Conservation (phyloP, 1,284 basidiomycete species). For the Phylloporus sp. region DNA sequence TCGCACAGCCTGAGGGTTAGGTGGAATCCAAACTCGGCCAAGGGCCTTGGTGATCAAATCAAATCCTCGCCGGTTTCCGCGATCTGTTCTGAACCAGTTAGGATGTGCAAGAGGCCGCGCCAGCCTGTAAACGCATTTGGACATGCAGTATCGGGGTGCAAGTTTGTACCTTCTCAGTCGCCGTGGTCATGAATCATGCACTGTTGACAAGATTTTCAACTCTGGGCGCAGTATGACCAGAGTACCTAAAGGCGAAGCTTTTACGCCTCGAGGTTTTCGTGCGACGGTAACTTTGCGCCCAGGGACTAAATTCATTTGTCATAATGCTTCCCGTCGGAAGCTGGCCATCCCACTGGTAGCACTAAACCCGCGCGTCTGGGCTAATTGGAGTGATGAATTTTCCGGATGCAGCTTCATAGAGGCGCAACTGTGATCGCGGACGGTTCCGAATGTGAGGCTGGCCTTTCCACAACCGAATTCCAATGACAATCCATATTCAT, state of each 20-base stretch:
- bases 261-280: slow-evolving; percentile 39
- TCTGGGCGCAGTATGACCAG: slow-evolving; percentile 35
- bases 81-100: too few relatives aligned
- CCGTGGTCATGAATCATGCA: slow-evolving; percentile 21
- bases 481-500: slow-evolving; percentile 39
- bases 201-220: slow-evolving; percentile 31
- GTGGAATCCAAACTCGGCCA: slow-evolving; percentile 22
- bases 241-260: slow-evolving; percentile 38
- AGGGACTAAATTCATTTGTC: slow-evolving; percentile 34
- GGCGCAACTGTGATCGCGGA: slow-evolving; percentile 16
- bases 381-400: too few relatives aligned
- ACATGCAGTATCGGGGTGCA: slow-evolving; percentile 14
- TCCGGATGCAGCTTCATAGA: too few relatives aligned
- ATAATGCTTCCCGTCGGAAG: slow-evolving; percentile 32
- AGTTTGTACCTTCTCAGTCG: slow-evolving; percentile 14
- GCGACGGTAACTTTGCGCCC: slow-evolving; percentile 37
- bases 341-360: slow-evolving; percentile 29
- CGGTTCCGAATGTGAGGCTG: slow-evolving; percentile 31
- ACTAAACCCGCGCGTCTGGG: slow-evolving; percentile 36
- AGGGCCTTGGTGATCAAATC: slow-evolving; percentile 24
- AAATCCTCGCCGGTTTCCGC: too few relatives aligned
- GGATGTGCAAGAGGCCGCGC: slow-evolving; percentile 11
- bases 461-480: slow-evolving; percentile 28
- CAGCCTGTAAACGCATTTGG: slow-evolving; percentile 15
- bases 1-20: slow-evolving; percentile 3